phyloP scores from a whole-genome alignment of 805 yeast genomes.

The Metschnikowia anglica region DNA sequence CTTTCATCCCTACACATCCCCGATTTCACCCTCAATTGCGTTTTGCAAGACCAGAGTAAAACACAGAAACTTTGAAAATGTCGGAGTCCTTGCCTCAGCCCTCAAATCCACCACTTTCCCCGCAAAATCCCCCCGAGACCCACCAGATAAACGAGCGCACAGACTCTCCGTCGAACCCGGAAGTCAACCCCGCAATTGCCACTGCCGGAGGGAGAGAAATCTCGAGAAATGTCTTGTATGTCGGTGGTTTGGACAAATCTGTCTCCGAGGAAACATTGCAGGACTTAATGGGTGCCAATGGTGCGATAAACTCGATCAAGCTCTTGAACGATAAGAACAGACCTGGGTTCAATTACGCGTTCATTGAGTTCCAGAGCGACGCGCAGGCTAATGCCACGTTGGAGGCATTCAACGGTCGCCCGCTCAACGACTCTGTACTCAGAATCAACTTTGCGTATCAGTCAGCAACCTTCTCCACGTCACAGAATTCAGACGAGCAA shows the following conservation, averaged over 20 bases:
- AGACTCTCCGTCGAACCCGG: slow-evolving; percentile 4
- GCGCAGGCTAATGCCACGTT: slow-evolving; percentile 63
- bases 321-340: slow-evolving; percentile 73
- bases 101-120: neutral
- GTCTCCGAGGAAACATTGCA: slow-evolving; percentile 62
- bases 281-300: slow-evolving; percentile 62
- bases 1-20: neutral
- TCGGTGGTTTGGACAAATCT: slow-evolving; percentile 67
- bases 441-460: slow-evolving; percentile 83
- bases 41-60: neutral
- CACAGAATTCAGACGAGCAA: slow-evolving; percentile 42
- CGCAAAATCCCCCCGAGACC: slow-evolving; percentile 1
- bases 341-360: slow-evolving; percentile 76
- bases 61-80: slow-evolving; percentile 1
- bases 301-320: slow-evolving; percentile 63
- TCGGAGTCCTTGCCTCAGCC: slow-evolving; percentile 5
- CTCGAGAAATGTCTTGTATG: slow-evolving; percentile 69
- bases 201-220: slow-evolving; percentile 79
- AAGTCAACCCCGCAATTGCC: slow-evolving; percentile 59
- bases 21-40: neutral
- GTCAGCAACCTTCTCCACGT: slow-evolving; percentile 62
- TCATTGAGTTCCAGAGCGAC: slow-evolving; percentile 66
- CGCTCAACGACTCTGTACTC: slow-evolving; percentile 54
- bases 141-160: neutral
- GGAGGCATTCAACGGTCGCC: slow-evolving; percentile 56